Conservation (phyloP, 306 rosid genomes). For the Quillaja saponaria region DNA sequence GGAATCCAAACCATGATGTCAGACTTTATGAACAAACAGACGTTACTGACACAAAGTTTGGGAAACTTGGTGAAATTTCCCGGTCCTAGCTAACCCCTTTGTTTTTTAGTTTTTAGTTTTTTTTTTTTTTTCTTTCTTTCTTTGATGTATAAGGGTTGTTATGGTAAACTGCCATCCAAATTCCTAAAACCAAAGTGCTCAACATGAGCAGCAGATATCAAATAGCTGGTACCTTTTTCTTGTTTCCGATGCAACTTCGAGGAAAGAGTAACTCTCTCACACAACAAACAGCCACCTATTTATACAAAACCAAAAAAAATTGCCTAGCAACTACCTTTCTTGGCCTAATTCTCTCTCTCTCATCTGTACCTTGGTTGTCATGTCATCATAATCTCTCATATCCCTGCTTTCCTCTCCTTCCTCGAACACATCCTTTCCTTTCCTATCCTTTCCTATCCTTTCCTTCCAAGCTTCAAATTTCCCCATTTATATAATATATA, state of each 20-base stretch:
- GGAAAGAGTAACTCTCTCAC: constrained; percentile 41
- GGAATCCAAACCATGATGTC: background rate
- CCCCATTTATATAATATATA: constrained; percentile 17
- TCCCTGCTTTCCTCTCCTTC: too few species aligned
- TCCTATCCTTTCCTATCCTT: background rate
- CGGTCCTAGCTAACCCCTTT: too few species aligned
- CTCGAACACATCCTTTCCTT: constrained; percentile 17
- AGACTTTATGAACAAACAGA: background rate
- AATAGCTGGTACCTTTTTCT: constrained; percentile 22
- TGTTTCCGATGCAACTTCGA: constrained; percentile 63
- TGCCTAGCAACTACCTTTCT: constrained; percentile 5
- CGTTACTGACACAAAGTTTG: background rate
- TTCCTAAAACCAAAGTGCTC: constrained; percentile 13
- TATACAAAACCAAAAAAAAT: constrained; percentile 4
- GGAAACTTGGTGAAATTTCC: constrained; percentile 38
- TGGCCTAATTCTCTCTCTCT: constrained; percentile 8
- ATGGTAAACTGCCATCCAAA: background rate
- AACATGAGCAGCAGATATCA: too few species aligned
- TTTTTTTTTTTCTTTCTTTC: too few species aligned
- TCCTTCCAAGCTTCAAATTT: background rate
- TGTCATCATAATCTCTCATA: constrained; percentile 24
- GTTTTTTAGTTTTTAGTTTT: too few species aligned
- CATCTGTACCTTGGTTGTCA: constrained; percentile 26
- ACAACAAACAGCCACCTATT: constrained; percentile 8
- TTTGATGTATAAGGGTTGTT: too few species aligned